These are phyloP conservation scores for Alisma plantagoaquatica DNA, from an alignment of 106 monocot species.

Conservation along the genomic window DNA sequence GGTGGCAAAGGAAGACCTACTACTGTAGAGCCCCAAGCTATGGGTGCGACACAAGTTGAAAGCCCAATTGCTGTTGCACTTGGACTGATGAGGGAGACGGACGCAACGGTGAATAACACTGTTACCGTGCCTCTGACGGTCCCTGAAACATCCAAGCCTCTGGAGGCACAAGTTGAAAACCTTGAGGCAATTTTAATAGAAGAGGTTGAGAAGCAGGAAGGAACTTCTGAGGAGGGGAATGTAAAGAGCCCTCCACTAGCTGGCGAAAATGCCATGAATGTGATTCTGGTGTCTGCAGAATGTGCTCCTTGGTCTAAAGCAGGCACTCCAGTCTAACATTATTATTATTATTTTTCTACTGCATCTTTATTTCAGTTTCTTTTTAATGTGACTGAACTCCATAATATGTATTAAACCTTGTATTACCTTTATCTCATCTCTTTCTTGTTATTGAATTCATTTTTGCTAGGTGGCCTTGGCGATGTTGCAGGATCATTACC, in stretches of 20 bases:
- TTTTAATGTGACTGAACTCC: no score
- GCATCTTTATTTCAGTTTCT: no score
- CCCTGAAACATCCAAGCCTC: slow-evolving; percentile 10
- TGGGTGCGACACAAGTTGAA: neutral
- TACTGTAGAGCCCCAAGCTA: slow-evolving; percentile 1
- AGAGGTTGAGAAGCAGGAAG: neutral
- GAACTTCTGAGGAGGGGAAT: slow-evolving; percentile 23
- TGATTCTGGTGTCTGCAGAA: slow-evolving; percentile 80
- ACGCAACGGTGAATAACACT: slow-evolving; percentile 3
- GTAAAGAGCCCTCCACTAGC: slow-evolving; percentile 41
- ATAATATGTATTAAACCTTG: no score
- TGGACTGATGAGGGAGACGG: slow-evolving; percentile 20
- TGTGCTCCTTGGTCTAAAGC: slow-evolving; percentile 96
- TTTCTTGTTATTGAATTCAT: no score
- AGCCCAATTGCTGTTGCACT: slow-evolving; percentile 19
- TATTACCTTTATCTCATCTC: no score
- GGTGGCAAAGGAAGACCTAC: neutral
- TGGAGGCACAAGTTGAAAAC: slow-evolving; percentile 6
- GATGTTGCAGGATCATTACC: slow-evolving; percentile 73
- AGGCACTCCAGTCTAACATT: no score
- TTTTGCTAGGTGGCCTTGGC: slow-evolving; percentile 62
- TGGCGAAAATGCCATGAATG: slow-evolving; percentile 76
- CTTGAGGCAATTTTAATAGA: slow-evolving; percentile 13
- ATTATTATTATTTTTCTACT: no score
- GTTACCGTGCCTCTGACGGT: slow-evolving; percentile 9